phyloP scores from a whole-genome alignment of 495 filamentous ascomycete genomes.

The Talaromyces wortmannii region DNA sequence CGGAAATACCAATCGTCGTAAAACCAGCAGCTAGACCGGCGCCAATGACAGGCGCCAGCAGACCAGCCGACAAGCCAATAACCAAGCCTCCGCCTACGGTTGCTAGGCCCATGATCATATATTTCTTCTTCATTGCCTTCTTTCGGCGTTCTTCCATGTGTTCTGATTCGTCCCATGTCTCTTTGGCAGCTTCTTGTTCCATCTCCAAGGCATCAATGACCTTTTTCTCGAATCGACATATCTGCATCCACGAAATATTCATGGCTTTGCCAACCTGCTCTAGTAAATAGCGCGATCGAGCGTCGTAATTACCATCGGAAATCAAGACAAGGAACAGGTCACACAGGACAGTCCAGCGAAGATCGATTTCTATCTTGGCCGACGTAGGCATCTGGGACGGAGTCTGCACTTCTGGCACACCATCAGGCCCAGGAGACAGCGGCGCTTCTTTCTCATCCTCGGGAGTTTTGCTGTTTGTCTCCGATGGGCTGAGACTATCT shows the following conservation, averaged over 20 bases:
- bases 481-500: constrained; percentile 20
- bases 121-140: constrained; percentile 67
- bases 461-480: constrained; percentile 19
- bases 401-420: constrained; percentile 66
- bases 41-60: constrained; percentile 91
- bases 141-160: constrained; percentile 88
- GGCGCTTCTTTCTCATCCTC: constrained; percentile 22
- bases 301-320: constrained; percentile 90
- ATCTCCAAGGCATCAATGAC: constrained; percentile 96
- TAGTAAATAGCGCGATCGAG: constrained; percentile 77
- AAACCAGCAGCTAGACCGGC: constrained; percentile 92
- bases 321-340: constrained; percentile 93
- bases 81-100: constrained; percentile 94
- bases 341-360: constrained; percentile 96
- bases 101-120: constrained; percentile 93
- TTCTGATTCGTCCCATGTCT: constrained; percentile 95
- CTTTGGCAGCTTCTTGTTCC: constrained; percentile 86
- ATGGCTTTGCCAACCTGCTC: constrained; percentile 77
- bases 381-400: constrained; percentile 75
- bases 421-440: constrained; percentile 64
- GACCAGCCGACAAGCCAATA: constrained; percentile 88
- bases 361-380: constrained; percentile 86
- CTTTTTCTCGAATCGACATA: constrained; percentile 94
- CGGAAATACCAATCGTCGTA: constrained; percentile 86
- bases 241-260: constrained; percentile 82